phyloP scores from a whole-genome alignment of 1,139 yeast genomes.

The Geotrichum phurueaensis region DNA sequence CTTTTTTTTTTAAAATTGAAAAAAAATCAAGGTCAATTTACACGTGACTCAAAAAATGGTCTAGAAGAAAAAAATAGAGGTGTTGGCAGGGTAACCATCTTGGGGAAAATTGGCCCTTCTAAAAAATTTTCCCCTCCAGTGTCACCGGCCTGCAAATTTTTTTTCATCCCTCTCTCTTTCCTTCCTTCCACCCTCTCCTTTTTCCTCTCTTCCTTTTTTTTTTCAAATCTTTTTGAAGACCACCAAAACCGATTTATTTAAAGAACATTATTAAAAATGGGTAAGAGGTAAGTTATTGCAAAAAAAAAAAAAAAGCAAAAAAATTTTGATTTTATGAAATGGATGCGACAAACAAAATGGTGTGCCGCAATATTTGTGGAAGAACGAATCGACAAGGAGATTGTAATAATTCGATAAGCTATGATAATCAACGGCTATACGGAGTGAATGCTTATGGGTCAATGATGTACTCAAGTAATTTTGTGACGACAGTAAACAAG shows the following conservation, averaged over 20 bases:
- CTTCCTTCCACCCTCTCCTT: neutral
- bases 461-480: too few relatives aligned
- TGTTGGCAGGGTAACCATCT: neutral
- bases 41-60: neutral
- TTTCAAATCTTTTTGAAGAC: neutral
- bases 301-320: neutral
- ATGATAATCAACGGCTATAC: neutral
- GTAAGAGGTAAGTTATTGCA: slow-evolving; percentile 56
- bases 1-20: neutral
- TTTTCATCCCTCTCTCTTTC: neutral
- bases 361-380: neutral
- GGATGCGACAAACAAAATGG: neutral
- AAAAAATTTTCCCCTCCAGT: neutral
- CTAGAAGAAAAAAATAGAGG: neutral
- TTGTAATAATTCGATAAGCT: neutral
- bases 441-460: too few relatives aligned
- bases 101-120: neutral
- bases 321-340: neutral
- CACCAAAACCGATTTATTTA: neutral
- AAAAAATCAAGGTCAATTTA: neutral
- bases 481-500: too few relatives aligned
- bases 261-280: slow-evolving; percentile 47
- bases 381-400: neutral
- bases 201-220: neutral
- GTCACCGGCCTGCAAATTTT: neutral